Evolutionary conservation across 2,329 filamentous ascomycete genomes (phyloP).

Genomic region (Nigrospora oryzae): DNA sequence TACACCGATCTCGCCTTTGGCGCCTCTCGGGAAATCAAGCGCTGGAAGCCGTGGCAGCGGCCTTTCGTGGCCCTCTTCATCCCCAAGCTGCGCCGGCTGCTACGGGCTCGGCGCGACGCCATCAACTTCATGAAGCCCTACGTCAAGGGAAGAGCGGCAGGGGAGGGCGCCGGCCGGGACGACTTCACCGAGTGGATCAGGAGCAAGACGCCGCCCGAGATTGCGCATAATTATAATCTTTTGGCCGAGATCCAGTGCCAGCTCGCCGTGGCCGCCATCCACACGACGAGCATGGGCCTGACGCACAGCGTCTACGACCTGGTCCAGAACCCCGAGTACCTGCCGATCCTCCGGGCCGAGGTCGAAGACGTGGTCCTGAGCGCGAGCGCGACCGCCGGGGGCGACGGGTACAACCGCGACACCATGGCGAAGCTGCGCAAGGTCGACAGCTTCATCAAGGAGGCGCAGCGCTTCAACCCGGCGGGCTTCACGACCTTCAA

Average conservation of each 20-base stretch:
- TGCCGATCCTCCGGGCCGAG: not conserved
- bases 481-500: slow-evolving; percentile 2
- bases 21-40: not conserved
- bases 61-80: not conserved
- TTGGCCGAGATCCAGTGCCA: slow-evolving; percentile 4
- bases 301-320: slow-evolving; percentile 1
- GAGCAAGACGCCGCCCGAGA: not conserved
- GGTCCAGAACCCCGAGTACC: not conserved
- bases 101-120: not conserved
- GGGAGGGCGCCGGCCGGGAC: not conserved
- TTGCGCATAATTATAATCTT: not conserved
- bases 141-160: not conserved
- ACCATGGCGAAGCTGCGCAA: slow-evolving; percentile 7
- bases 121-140: not conserved
- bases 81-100: not conserved
- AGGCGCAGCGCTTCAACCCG: slow-evolving; percentile 2
- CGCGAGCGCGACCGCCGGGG: slow-evolving; percentile 7
- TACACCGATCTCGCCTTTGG: not conserved
- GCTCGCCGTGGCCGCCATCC: slow-evolving; percentile 1
- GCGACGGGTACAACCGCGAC: slow-evolving; percentile 3
- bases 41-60: not conserved
- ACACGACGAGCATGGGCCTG: not conserved
- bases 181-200: not conserved
- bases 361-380: not conserved
- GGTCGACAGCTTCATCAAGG: slow-evolving; percentile 11